Evolutionary conservation across 1,139 yeast genomes (phyloP).

Genomic region (Magnusiomyces paraingens): DNA sequence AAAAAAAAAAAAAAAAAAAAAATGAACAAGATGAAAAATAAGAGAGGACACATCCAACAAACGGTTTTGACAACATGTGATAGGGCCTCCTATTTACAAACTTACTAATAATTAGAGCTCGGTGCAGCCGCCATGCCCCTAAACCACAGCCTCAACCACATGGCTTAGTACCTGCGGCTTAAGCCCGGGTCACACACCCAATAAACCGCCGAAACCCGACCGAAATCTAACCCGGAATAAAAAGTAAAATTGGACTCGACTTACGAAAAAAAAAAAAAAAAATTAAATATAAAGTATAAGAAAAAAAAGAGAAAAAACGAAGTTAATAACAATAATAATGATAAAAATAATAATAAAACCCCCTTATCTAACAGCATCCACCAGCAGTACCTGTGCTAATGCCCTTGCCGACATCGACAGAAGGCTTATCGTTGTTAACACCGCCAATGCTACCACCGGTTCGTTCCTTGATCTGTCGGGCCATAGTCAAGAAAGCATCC

Average conservation of each 20-base stretch:
- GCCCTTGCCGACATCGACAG: constrained; percentile 85
- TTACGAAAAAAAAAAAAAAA: not conserved
- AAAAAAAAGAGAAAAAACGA: constrained; percentile 3
- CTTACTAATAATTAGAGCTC: too few relatives aligned
- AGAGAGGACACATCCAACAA: too few relatives aligned
- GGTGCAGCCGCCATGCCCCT: too few relatives aligned
- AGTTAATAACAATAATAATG: not conserved
- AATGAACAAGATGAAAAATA: too few relatives aligned
- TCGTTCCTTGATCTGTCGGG: constrained; percentile 95
- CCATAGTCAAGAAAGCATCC: constrained; percentile 98
- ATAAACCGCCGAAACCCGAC: too few relatives aligned
- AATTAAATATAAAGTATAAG: constrained; percentile 1
- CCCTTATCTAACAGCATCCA: constrained; percentile 61
- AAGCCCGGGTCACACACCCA: too few relatives aligned
- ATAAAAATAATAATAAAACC: not conserved
- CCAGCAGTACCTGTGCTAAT: constrained; percentile 59
- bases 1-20: too few relatives aligned
- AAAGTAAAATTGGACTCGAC: not conserved
- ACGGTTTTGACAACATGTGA: too few relatives aligned
- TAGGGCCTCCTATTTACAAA: too few relatives aligned
- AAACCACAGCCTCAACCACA: too few relatives aligned
- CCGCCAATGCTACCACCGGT: constrained; percentile 64
- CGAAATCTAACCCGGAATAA: too few relatives aligned
- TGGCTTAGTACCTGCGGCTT: too few relatives aligned
- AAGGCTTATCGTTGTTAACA: constrained; percentile 52